phyloP scores from a whole-genome alignment of 305 asterid species.

The Solanum hybrid region DNA sequence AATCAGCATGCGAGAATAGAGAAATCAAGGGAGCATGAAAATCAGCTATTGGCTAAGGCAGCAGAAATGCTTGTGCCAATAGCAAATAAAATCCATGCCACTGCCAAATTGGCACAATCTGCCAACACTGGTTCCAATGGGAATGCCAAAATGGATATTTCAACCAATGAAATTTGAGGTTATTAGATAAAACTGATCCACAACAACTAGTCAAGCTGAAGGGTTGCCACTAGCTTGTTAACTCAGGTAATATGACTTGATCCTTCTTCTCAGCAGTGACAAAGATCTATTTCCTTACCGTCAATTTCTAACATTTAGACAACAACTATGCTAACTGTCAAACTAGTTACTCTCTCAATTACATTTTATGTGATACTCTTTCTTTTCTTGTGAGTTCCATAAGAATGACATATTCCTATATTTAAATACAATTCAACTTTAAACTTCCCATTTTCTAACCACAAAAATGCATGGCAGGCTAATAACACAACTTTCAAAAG shows the following conservation, averaged over 20 bases:
- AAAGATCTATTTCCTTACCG: not conserved
- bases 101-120: slow-evolving; percentile 25
- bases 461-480: not conserved
- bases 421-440: not conserved
- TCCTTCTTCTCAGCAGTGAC: not conserved
- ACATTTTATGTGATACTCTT: not conserved
- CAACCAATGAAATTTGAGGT: not conserved
- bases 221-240: not conserved
- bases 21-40: slow-evolving; percentile 11
- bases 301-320: not conserved
- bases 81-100: slow-evolving; percentile 34
- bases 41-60: slow-evolving; percentile 21
- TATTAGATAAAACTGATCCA: not conserved
- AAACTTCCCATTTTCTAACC: not conserved
- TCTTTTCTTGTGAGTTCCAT: not conserved
- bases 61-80: slow-evolving; percentile 25
- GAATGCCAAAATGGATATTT: slow-evolving; percentile 14
- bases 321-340: not conserved
- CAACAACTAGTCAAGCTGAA: slow-evolving; percentile 1
- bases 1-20: slow-evolving; percentile 13
- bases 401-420: not conserved
- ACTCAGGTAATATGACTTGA: not conserved
- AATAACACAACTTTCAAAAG: not conserved
- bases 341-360: not conserved
- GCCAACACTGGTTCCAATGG: slow-evolving; percentile 1